phyloP scores from a whole-genome alignment of 2,329 filamentous ascomycete species.

The Metarhizium robertsii region DNA sequence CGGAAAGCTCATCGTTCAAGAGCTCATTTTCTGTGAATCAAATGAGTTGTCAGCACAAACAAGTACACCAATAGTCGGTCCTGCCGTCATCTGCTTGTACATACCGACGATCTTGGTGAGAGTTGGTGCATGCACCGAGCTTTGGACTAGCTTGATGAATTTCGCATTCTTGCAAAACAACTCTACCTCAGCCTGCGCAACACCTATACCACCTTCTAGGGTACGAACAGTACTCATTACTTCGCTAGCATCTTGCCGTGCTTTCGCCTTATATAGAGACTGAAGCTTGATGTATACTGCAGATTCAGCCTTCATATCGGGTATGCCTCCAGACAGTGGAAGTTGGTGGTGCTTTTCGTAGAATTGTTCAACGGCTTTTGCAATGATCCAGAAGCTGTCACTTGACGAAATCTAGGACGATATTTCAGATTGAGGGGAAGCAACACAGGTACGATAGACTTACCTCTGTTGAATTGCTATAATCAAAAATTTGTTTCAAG shows the following conservation, averaged over 20 bases:
- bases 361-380: slow-evolving; percentile 69
- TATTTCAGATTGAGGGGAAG: neutral
- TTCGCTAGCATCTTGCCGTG: slow-evolving; percentile 66
- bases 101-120: slow-evolving; percentile 47
- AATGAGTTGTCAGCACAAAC: neutral
- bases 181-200: slow-evolving; percentile 70
- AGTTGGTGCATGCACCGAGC: slow-evolving; percentile 31
- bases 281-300: slow-evolving; percentile 83
- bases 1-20: slow-evolving; percentile 42
- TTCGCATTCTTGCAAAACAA: slow-evolving; percentile 92
- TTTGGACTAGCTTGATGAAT: slow-evolving; percentile 79
- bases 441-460: slow-evolving; percentile 22
- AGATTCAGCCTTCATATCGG: slow-evolving; percentile 96
- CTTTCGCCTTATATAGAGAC: slow-evolving; percentile 86
- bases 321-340: slow-evolving; percentile 77
- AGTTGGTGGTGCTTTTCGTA: slow-evolving; percentile 63
- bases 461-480: slow-evolving; percentile 43
- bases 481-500: slow-evolving; percentile 70
- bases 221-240: slow-evolving; percentile 57
- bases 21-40: slow-evolving; percentile 39
- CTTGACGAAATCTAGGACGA: slow-evolving; percentile 4
- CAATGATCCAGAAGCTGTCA: slow-evolving; percentile 79
- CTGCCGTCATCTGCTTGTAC: slow-evolving; percentile 14
- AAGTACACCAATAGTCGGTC: neutral
- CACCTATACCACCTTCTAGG: slow-evolving; percentile 35